Evolutionary conservation across 169 alveolate species (phyloP).

Genomic region (Amoebophrya sp.): DNA sequence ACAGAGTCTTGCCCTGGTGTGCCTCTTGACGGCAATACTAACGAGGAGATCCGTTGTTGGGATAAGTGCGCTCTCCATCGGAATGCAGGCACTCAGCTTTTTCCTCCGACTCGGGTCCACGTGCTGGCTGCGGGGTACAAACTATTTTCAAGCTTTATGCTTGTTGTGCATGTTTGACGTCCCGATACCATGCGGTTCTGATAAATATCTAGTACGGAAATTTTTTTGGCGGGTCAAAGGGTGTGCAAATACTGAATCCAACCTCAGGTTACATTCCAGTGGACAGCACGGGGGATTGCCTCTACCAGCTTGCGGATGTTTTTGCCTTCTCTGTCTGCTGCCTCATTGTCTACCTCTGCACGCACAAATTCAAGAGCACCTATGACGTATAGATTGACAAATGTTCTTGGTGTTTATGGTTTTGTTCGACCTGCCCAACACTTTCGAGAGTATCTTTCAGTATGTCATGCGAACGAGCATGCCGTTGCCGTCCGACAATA

Average conservation of each 20-base stretch:
- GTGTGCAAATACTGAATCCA: not conserved
- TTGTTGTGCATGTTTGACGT: too few relatives aligned
- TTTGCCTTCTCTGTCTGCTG: not conserved
- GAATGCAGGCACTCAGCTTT: not conserved
- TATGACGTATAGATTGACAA: not conserved
- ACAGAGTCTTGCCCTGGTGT: not conserved
- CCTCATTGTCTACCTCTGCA: not conserved
- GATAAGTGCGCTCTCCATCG: not conserved
- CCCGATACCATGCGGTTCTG: too few relatives aligned
- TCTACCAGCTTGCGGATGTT: slow-evolving; percentile 1
- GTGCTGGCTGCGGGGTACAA: not conserved
- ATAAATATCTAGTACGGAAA: too few relatives aligned
- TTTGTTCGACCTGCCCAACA: too few relatives aligned
- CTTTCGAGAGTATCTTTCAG: too few relatives aligned
- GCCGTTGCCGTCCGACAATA: too few relatives aligned
- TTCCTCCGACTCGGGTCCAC: not conserved
- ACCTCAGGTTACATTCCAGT: not conserved
- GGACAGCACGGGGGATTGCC: not conserved
- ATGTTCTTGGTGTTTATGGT: too few relatives aligned
- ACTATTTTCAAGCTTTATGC: too few relatives aligned
- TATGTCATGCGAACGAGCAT: too few relatives aligned
- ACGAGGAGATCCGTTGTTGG: not conserved
- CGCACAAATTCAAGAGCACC: not conserved
- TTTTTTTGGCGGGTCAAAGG: too few relatives aligned
- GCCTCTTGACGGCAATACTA: not conserved